Evolutionary conservation across 169 alveolate species (phyloP), one percentile per base, ranked within the genome.

Genomic region (Plasmodium gallinaceum): DNA sequence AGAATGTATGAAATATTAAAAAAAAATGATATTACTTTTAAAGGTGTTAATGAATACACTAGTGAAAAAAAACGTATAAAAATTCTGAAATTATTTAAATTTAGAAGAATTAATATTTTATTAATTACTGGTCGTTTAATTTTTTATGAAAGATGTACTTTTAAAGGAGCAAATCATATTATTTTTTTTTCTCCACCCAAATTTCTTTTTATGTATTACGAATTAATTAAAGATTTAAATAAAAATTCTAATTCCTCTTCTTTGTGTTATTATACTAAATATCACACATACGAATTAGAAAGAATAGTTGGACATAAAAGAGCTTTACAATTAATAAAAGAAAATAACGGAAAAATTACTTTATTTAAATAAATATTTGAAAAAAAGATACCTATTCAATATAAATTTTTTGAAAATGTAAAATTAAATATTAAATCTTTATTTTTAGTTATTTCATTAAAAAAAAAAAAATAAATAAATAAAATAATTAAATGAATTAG

Each of bases 261-360:
- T 22, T 89, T 94, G 58, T 75, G 94, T 58, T 89, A 89, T 42
- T 94, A 94, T 45, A 94, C 96, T 18, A 88, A 80, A 46, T 94
- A 75, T 64, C 94, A 93, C 48, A 93, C 94, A 26, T 62, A 83
- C 45, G 93, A 90, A 86, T 68, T 93, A 74, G 96, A 93, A 62
- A 90, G 95, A 52, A 92, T 93, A 18, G 96, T 92, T 12, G 96
- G 96, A 9, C 58, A 69, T 37, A 60, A 22, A 20, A 90, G 74
- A 52, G 61, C 93, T 1, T 26, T 61, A 24, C 92, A 92, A 16
- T 88, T 93, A 57, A 52, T 93, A 32, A 43, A 72, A 7, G 96
- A 94, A 10, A 88, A 88, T 7, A 91, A 91, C 9, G 93, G 95
- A 0, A 91, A 92, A 70, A 92, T 93, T 14, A 93, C 95, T 2